Evolutionary conservation across 257 asterid genomes (phyloP).

Genomic region (Solanum tacnaense): DNA sequence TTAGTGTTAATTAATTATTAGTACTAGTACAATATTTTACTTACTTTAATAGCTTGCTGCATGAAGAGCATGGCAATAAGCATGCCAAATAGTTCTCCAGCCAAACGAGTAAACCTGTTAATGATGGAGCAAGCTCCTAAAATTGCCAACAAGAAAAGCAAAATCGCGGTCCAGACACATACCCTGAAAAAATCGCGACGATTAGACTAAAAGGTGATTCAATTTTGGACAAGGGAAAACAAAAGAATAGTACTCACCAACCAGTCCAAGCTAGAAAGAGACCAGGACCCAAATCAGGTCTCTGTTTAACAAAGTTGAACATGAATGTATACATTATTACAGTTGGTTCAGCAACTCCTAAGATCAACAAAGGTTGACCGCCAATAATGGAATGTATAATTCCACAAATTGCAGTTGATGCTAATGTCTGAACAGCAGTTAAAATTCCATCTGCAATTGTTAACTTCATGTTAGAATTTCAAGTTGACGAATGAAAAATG

Average conservation of each 20-base stretch:
- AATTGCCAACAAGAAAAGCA: slow-evolving; percentile 66
- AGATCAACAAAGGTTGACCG: slow-evolving; percentile 80
- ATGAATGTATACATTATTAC: slow-evolving; percentile 97
- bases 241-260: slow-evolving; percentile 37
- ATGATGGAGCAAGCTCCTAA: slow-evolving; percentile 93
- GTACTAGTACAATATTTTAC: neutral
- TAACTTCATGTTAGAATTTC: neutral
- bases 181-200: slow-evolving; percentile 40
- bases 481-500: neutral
- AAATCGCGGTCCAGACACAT: slow-evolving; percentile 87
- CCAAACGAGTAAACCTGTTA: slow-evolving; percentile 88
- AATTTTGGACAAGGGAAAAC: neutral
- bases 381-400: slow-evolving; percentile 87
- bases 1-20: neutral
- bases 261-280: slow-evolving; percentile 93
- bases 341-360: slow-evolving; percentile 97
- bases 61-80: slow-evolving; percentile 94
- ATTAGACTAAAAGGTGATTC: neutral
- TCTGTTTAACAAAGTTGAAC: slow-evolving; percentile 76
- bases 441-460: slow-evolving; percentile 64
- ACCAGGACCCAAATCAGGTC: slow-evolving; percentile 62
- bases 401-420: slow-evolving; percentile 89
- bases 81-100: slow-evolving; percentile 90
- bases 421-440: slow-evolving; percentile 84
- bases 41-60: slow-evolving; percentile 85